Conservation (phyloP, 1,284 basidiomycete species). For the Sanghuangporus sanghuang region DNA sequence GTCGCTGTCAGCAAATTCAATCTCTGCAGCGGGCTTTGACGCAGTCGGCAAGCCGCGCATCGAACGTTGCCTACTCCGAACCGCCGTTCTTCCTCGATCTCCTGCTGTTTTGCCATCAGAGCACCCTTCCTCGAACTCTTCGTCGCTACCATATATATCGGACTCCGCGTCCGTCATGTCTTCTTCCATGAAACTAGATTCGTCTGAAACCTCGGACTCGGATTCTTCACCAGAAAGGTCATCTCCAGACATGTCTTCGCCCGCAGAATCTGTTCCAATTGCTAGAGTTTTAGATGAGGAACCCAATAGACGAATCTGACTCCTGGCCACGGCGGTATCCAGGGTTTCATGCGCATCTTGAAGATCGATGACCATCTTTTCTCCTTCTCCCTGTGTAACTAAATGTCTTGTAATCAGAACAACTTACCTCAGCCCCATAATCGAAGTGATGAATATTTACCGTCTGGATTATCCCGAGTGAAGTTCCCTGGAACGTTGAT, state of each 20-base stretch:
- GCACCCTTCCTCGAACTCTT: constrained; percentile 24
- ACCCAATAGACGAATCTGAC: constrained; percentile 83
- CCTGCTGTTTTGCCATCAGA: constrained; percentile 21
- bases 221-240: not conserved
- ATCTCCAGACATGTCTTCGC: constrained; percentile 6
- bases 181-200: constrained; percentile 26
- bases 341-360: constrained; percentile 86
- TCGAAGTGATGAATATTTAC: constrained; percentile 29
- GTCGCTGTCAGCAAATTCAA: constrained; percentile 78
- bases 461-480: constrained; percentile 60
- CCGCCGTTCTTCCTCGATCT: constrained; percentile 39
- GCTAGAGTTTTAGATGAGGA: constrained; percentile 42
- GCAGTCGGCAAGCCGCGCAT: constrained; percentile 30
- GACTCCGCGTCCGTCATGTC: constrained; percentile 19
- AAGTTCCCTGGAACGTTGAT: constrained; percentile 97
- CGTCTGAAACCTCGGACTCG: not conserved
- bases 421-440: constrained; percentile 16
- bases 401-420: constrained; percentile 41
- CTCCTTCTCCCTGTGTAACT: constrained; percentile 73
- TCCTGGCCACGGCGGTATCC: constrained; percentile 76
- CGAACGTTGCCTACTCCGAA: constrained; percentile 42
- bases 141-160: constrained; percentile 26
- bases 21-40: constrained; percentile 32
- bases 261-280: not conserved
- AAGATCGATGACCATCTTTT: constrained; percentile 95